Conservation (phyloP, 257 asterid species). For the Solanum ossicruentum region DNA sequence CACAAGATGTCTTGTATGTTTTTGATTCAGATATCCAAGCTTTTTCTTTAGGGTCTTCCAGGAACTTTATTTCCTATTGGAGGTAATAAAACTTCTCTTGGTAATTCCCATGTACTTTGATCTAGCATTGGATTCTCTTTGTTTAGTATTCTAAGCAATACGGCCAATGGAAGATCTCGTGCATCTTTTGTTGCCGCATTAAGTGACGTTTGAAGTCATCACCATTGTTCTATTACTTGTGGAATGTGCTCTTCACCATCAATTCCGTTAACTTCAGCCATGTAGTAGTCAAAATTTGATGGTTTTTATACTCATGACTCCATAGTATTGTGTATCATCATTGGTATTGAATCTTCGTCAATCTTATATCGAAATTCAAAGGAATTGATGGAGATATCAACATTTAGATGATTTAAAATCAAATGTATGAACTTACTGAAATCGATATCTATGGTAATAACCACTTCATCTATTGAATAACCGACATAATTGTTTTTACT, state of each 20-base stretch:
- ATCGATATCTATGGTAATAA: no score
- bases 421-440: neutral
- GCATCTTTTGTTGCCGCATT: no score
- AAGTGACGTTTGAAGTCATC: no score
- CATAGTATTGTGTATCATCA: no score
- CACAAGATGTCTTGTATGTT: neutral
- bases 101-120: neutral
- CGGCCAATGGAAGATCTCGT: no score
- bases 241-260: no score
- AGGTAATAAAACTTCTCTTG: neutral
- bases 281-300: no score
- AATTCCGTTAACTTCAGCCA: no score
- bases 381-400: neutral
- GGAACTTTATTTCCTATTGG: neutral
- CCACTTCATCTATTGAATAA: neutral
- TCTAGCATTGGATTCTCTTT: neutral
- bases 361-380: neutral
- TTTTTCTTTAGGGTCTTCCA: neutral
- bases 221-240: no score
- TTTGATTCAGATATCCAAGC: neutral
- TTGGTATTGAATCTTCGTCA: neutral
- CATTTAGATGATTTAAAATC: neutral
- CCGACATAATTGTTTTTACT: no score
- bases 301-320: neutral
- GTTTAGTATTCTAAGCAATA: no score